Evolutionary conservation across 345 rosid genomes (phyloP).

Genomic region (Euphorbia tirucalli): DNA sequence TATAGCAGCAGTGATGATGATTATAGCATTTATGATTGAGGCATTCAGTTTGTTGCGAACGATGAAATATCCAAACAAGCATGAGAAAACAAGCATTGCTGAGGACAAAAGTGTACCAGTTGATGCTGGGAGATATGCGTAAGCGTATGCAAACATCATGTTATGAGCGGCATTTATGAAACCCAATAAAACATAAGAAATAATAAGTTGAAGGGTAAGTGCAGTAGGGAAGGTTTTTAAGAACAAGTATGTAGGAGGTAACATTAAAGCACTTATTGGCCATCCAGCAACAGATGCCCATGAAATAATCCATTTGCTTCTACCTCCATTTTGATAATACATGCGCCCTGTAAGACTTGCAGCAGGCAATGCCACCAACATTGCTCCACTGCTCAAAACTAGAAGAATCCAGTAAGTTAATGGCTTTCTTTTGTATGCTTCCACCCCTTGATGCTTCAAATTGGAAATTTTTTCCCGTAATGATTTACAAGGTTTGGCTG

Average conservation of each 20-base stretch:
- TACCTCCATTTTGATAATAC: constrained; percentile 70
- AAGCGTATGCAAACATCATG: constrained; percentile 83
- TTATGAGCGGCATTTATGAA: constrained; percentile 75
- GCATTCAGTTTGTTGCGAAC: constrained; percentile 69
- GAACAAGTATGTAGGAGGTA: constrained; percentile 54
- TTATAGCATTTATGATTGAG: constrained; percentile 61
- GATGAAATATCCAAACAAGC: constrained; percentile 59
- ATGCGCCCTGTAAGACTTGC: constrained; percentile 69
- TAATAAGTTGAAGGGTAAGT: constrained; percentile 42
- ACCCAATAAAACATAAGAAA: constrained; percentile 66
- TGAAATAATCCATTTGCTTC: constrained; percentile 92
- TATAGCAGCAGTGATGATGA: constrained; percentile 67
- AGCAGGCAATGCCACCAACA: constrained; percentile 84
- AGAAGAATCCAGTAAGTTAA: constrained; percentile 78
- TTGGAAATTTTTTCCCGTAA: constrained; percentile 30
- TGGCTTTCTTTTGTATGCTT: constrained; percentile 56
- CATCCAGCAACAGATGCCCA: constrained; percentile 88
- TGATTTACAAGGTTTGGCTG: constrained; percentile 27
- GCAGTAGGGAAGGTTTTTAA: constrained; percentile 56
- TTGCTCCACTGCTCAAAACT: constrained; percentile 43
- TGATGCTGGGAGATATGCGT: constrained; percentile 89
- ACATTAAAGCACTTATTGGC: constrained; percentile 63
- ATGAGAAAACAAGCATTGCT: constrained; percentile 67
- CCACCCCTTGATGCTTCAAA: constrained; percentile 30
- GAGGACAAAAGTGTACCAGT: constrained; percentile 81